Evolutionary conservation across 1,284 basidiomycete species (phyloP).

Genomic region (Pseudozyma tsukubaensis): DNA sequence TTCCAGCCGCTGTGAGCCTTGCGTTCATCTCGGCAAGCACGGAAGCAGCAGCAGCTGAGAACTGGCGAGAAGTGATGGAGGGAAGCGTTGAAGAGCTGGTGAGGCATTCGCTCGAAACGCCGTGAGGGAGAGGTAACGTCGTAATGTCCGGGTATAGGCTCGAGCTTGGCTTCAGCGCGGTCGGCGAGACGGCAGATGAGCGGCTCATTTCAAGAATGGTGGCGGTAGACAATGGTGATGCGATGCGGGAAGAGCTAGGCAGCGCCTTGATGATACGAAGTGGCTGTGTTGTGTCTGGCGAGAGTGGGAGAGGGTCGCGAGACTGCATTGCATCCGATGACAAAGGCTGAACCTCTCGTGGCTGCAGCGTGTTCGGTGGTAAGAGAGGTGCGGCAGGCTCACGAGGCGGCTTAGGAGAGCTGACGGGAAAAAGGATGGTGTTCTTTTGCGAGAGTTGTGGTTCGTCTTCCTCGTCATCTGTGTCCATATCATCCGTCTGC

Average conservation of each 20-base stretch:
- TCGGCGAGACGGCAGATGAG: not conserved
- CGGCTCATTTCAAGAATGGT: conserved; percentile 38
- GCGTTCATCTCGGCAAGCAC: conserved; percentile 58
- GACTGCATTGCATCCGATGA: too few species aligned
- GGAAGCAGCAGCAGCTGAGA: conserved; percentile 46
- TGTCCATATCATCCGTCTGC: conserved; percentile 23
- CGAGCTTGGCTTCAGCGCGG: not conserved
- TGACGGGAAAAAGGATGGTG: conserved; percentile 21
- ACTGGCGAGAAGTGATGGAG: conserved; percentile 44
- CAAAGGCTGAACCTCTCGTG: too few species aligned
- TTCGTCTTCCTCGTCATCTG: conserved; percentile 29
- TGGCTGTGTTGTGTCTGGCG: conserved; percentile 27
- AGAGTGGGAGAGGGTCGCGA: not conserved
- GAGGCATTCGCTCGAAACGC: conserved; percentile 24
- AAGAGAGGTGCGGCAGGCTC: conserved; percentile 12
- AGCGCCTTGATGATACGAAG: conserved; percentile 54
- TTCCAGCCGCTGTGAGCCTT: conserved; percentile 43
- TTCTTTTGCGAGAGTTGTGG: conserved; percentile 17
- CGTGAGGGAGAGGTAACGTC: conserved; percentile 21
- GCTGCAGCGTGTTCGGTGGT: not conserved
- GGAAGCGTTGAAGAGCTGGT: conserved; percentile 42
- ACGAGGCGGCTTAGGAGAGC: conserved; percentile 7
- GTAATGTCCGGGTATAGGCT: conserved; percentile 41
- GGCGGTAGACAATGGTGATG: conserved; percentile 32
- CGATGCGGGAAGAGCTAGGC: conserved; percentile 30